Conservation (phyloP, 768 basidiomycete genomes). For the Rubroboletus pulcherrimus region DNA sequence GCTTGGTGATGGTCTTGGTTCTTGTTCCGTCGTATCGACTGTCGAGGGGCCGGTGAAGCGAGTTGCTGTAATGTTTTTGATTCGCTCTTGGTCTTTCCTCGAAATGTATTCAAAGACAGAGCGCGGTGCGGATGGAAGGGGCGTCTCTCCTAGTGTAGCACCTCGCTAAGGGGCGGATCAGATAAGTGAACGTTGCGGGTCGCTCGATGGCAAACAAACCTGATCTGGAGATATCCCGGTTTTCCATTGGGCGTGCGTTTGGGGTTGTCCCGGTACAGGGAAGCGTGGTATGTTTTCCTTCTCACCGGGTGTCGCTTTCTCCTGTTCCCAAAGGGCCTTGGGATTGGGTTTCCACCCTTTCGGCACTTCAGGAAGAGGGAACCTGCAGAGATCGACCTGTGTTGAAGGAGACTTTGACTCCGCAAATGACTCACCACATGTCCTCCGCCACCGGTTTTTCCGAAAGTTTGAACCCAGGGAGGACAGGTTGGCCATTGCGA, state of each 20-base stretch:
- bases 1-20: conserved; percentile 14
- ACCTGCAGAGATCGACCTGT: conserved; percentile 48
- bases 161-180: conserved; percentile 60
- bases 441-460: conserved; percentile 67
- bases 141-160: conserved; percentile 75
- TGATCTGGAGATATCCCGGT: conserved; percentile 65
- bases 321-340: conserved; percentile 61
- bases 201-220: conserved; percentile 39
- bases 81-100: conserved; percentile 83
- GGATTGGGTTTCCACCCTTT: conserved; percentile 85
- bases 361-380: conserved; percentile 78
- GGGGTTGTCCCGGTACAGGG: conserved; percentile 21
- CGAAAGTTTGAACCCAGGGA: conserved; percentile 73
- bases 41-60: conserved; percentile 24
- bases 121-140: conserved; percentile 60
- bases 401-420: conserved; percentile 13
- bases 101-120: conserved; percentile 96
- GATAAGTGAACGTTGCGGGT: neutral
- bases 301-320: conserved; percentile 34
- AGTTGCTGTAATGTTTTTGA: conserved; percentile 53
- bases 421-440: conserved; percentile 47
- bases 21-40: conserved; percentile 25
- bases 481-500: conserved; percentile 68
- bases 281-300: conserved; percentile 43
- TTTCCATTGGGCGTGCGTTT: conserved; percentile 51